These are phyloP conservation scores for Arctostaphylos glauca DNA, from an alignment of 148 eudicot genomes.

Conservation along the genomic window DNA sequence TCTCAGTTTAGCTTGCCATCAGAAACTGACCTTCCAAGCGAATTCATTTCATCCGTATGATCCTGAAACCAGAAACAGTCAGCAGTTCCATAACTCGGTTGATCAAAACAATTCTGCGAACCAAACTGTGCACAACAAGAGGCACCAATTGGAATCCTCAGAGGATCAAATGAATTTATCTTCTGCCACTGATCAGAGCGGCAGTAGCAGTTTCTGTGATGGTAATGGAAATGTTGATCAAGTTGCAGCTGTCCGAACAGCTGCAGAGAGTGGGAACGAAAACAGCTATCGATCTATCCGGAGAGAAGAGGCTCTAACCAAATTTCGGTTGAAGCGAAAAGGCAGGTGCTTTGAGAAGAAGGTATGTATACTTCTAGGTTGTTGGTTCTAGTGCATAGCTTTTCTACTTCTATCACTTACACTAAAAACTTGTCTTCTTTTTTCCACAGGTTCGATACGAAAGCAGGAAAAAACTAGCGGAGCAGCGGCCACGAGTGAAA, in stretches of 20 bases:
- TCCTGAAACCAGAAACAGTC: conserved; percentile 18
- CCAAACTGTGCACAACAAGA: conserved; percentile 33
- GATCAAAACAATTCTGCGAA: conserved; percentile 42
- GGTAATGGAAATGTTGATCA: conserved; percentile 33
- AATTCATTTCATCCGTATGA: conserved; percentile 21
- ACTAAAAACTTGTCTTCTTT: background rate
- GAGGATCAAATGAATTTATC: conserved; percentile 42
- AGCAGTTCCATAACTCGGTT: conserved; percentile 19
- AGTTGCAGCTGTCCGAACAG: conserved; percentile 18
- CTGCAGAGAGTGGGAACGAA: conserved; percentile 39
- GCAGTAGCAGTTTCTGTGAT: conserved; percentile 52
- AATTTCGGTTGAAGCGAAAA: conserved; percentile 85
- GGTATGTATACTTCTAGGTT: conserved; percentile 35
- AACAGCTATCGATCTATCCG: conserved; percentile 45
- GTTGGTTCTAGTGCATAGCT: background rate
- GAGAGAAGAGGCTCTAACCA: conserved; percentile 76
- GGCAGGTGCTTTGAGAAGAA: conserved; percentile 96
- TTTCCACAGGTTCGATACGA: conserved; percentile 77
- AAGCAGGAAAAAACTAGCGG: conserved; percentile 89
- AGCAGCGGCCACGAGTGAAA: conserved; percentile 86
- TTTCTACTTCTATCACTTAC: background rate
- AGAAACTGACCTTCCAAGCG: conserved; percentile 25
- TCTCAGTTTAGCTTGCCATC: conserved; percentile 42
- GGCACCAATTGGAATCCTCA: conserved; percentile 30
- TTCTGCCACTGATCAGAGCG: conserved; percentile 57